Evolutionary conservation across 139 green algal genomes (phyloP), one percentile per base, ranked within the genome.

Genomic region (Picochlorum sp.): DNA sequence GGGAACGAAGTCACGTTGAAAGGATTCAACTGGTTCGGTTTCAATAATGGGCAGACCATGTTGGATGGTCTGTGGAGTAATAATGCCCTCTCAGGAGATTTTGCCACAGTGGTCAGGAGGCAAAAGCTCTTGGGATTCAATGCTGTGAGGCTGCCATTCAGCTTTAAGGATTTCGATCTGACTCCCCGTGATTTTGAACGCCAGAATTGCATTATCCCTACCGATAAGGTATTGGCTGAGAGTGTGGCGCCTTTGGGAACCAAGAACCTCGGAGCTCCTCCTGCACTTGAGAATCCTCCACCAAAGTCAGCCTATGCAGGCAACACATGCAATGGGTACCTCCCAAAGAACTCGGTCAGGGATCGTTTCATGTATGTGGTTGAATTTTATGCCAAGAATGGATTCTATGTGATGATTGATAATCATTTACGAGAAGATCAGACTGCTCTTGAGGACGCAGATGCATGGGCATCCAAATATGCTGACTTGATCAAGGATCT

Each of bases 81-180:
- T 21, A 32, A 66, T 65, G 45, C 50, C 47, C 21, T 70, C 20
- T 50, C 66, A 6, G 50, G 52, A 45, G 71, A 78, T 45, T 78
- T 85, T 68, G 65, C 69, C 28, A 79, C 68, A 10, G 61, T 83
- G 23, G 69, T 85, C 32, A 68, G 71, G 15, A 69, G 77, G 26
- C 75, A 79, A 69, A 76, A 86, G 57, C 66, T 82, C 45, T 67
- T 86, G 38, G 79, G 79, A 30, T 84, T 84, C 67, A 86, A 86
- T 44, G 63, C 79, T 24, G 63, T 86, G 6, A 59, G 76, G 5
- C 56, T 86, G 37, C 77, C 79, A 0, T 85, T 85, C 72, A 63
- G 45, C 45, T 78, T 78, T 44, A 61, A 74, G 24, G 67, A 69
- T 23, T 45, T 65, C 47, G 16, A 20, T 21, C 16, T 20, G 47